Evolutionary conservation across 139 green algal species (phyloP), one percentile per base, ranked within the genome.

Genomic region (Coccomyxa sp.): DNA sequence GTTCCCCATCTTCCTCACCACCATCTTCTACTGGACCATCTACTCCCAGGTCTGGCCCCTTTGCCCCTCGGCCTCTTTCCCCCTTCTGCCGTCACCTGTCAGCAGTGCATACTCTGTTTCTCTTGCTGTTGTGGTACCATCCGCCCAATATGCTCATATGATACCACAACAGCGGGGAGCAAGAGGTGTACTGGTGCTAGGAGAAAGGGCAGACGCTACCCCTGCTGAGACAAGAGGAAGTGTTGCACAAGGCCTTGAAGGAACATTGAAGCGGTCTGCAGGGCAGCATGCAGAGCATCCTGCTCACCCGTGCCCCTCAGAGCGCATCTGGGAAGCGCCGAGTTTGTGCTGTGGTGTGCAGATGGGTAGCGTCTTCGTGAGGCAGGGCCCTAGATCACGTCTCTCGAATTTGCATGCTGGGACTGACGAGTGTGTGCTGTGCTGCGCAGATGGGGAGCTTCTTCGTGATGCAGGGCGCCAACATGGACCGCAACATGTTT

Each of bases 21-120:
- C 90, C 35, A 91, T 95, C 71, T 44, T 96, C 31, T 98, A 96
- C 88, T 98, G 94, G 92, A 95, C 91, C 38, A 91, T 98, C 75
- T 98, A 98, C 86, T 88, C 85, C 35, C 90, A 94, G 83, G 89
- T 81, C 70, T 9, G 7, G 16, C 9, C 69, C 34, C 33, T 7
- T 24, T 40, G 9, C 69, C 38, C 71, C n/a, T 71, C 2, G 7
- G 6, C 24, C 6, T 37, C 5, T 37, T n/a, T n/a, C n/a, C n/a
- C n/a, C n/a, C n/a, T n/a, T n/a, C n/a, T n/a, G n/a, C n/a, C n/a
- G n/a, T n/a, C n/a, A n/a, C n/a, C n/a, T n/a, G n/a, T n/a, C n/a
- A n/a, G n/a, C n/a, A n/a, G n/a, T n/a, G n/a, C n/a, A n/a, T n/a
- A n/a, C n/a, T n/a, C n/a, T n/a, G n/a, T n/a, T n/a, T n/a, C n/a